phyloP scores from a whole-genome alignment of 805 yeast genomes.

The Metschnikowia vanudenii region DNA sequence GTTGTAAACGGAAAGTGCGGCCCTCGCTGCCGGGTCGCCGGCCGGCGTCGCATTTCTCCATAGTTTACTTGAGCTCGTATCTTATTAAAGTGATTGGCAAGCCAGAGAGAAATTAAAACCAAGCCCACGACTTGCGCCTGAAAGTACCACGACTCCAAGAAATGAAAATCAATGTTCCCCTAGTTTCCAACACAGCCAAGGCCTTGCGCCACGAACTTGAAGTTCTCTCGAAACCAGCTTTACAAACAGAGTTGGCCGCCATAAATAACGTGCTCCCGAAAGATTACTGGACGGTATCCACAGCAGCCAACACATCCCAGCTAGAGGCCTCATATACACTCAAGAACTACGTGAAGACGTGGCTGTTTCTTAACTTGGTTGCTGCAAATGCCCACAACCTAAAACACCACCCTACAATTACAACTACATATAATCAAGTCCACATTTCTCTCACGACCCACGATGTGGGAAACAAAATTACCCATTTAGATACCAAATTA shows the following conservation, averaged over 20 bases:
- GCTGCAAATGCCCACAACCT: constrained; percentile 54
- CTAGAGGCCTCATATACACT: constrained; percentile 43
- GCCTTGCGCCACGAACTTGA: constrained; percentile 7
- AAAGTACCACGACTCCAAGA: neutral
- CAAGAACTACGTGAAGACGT: constrained; percentile 56
- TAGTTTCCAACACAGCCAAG: constrained; percentile 6
- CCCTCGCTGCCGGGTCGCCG: too few species aligned
- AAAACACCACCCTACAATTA: constrained; percentile 73
- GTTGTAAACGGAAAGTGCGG: too few species aligned
- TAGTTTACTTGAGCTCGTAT: too few species aligned
- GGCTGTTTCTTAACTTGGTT: constrained; percentile 62
- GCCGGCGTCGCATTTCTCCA: too few species aligned
- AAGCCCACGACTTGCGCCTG: neutral
- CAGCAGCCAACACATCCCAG: constrained; percentile 4
- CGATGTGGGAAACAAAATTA: constrained; percentile 49
- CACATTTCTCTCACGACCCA: constrained; percentile 60
- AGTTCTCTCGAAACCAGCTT: constrained; percentile 6
- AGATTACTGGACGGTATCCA: constrained; percentile 10
- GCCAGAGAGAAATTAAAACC: too few species aligned
- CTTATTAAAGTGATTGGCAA: too few species aligned
- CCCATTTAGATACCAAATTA: constrained; percentile 57
- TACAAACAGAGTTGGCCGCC: constrained; percentile 30
- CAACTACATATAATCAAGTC: constrained; percentile 61
- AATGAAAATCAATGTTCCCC: constrained; percentile 10
- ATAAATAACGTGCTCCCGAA: constrained; percentile 50